Conservation (phyloP, 2,329 filamentous ascomycete genomes). For the Alternaria novae-zelandiae region DNA sequence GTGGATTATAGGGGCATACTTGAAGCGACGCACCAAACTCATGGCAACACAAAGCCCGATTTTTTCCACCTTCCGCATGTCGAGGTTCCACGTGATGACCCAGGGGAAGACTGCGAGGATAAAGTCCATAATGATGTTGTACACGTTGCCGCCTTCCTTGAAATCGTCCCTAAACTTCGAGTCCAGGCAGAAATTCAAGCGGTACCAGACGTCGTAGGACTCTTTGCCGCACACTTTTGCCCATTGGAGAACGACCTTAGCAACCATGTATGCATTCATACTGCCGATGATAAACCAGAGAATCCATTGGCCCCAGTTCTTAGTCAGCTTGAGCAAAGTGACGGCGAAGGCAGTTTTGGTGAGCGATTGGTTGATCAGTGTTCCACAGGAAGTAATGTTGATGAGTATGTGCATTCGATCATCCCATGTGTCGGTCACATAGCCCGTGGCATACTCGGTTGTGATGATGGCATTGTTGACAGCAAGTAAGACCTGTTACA, state of each 20-base stretch:
- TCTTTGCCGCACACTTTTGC: slow-evolving; percentile 53
- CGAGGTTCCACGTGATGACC: slow-evolving; percentile 57
- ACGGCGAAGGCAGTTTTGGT: slow-evolving; percentile 51
- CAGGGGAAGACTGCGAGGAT: slow-evolving; percentile 59
- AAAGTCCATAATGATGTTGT: slow-evolving; percentile 63
- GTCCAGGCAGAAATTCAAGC: slow-evolving; percentile 55
- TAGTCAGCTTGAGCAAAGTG: slow-evolving; percentile 53
- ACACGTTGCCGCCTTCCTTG: slow-evolving; percentile 61
- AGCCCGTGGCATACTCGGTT: slow-evolving; percentile 57
- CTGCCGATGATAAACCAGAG: slow-evolving; percentile 59
- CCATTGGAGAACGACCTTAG: slow-evolving; percentile 59
- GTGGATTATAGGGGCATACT: neutral
- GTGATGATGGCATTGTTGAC: slow-evolving; percentile 56
- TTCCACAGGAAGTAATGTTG: slow-evolving; percentile 52
- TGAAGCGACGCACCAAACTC: slow-evolving; percentile 48
- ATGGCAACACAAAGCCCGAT: slow-evolving; percentile 59
- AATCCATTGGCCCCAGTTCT: slow-evolving; percentile 52
- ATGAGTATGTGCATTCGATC: slow-evolving; percentile 62
- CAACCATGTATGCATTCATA: slow-evolving; percentile 58
- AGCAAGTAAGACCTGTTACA: slow-evolving; percentile 50
- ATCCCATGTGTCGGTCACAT: slow-evolving; percentile 57
- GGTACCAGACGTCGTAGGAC: slow-evolving; percentile 56
- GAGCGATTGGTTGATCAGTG: slow-evolving; percentile 46
- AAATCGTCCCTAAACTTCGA: slow-evolving; percentile 51
- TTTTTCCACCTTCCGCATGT: slow-evolving; percentile 58